Conservation (phyloP, 2,329 filamentous ascomycete species). For the Didymella lethalis region DNA sequence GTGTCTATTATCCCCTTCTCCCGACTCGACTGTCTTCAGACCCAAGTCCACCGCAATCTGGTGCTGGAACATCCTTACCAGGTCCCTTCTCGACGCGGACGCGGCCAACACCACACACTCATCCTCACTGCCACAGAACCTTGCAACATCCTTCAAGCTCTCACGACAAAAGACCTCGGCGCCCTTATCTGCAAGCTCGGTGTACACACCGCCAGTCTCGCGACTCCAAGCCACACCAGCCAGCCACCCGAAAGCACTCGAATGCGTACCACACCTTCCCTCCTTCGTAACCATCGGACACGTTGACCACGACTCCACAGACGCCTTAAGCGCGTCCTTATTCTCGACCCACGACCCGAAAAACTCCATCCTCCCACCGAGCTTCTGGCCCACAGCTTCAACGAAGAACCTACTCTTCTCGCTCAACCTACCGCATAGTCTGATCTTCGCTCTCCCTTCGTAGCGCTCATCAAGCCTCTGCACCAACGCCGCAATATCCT, state of each 20-base stretch:
- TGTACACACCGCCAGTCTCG: background rate
- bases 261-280: background rate
- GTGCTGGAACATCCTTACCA: constrained; percentile 9
- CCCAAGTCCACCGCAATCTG: constrained; percentile 4
- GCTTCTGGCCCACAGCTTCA: background rate
- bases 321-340: background rate
- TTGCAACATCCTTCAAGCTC: background rate
- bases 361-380: background rate
- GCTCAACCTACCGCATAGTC: constrained; percentile 2
- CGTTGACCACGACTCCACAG: background rate
- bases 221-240: background rate
- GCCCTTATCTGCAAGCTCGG: background rate
- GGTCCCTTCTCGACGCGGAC: background rate
- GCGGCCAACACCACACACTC: background rate
- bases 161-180: background rate
- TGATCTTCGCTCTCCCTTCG: background rate
- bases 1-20: background rate
- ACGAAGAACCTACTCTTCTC: constrained; percentile 2
- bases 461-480: background rate
- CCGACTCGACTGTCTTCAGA: background rate
- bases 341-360: background rate
- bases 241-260: background rate
- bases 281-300: background rate
- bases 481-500: background rate
- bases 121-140: background rate